Conservation (phyloP, 495 filamentous ascomycete species). For the Amorphotheca resinae region DNA sequence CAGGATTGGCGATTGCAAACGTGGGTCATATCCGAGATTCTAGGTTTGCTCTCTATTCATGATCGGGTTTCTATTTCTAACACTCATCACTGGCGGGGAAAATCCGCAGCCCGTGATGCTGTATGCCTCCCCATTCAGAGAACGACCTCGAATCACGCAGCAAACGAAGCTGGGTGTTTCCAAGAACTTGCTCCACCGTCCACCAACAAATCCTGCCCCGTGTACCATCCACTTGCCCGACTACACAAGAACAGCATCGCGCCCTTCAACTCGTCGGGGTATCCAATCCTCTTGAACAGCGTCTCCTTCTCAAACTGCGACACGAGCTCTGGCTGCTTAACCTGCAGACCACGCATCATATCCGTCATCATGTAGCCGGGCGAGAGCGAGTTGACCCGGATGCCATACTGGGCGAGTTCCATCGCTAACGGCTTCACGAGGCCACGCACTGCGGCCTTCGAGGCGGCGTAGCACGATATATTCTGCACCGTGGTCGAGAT, state of each 20-base stretch:
- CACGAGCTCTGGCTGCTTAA: background rate
- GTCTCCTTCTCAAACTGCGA: background rate
- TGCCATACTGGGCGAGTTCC: slow-evolving; percentile 65
- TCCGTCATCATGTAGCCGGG: slow-evolving; percentile 73
- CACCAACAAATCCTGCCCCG: background rate
- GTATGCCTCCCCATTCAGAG: too few relatives aligned
- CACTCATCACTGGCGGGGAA: too few relatives aligned
- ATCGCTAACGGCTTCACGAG: slow-evolving; percentile 78
- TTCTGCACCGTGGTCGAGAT: background rate
- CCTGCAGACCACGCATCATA: slow-evolving; percentile 41
- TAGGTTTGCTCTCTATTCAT: too few relatives aligned
- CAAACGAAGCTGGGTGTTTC: background rate
- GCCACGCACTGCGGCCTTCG: slow-evolving; percentile 73
- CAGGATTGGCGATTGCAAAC: too few relatives aligned
- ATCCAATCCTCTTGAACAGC: background rate
- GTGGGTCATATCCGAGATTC: too few relatives aligned
- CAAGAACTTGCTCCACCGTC: background rate
- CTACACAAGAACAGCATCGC: background rate
- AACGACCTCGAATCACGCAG: too few relatives aligned
- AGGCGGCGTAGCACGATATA: slow-evolving; percentile 51
- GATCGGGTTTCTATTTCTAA: too few relatives aligned
- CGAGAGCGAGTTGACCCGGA: slow-evolving; percentile 71
- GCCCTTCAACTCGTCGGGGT: background rate
- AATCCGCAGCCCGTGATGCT: too few relatives aligned
- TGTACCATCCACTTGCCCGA: background rate